These are phyloP conservation scores for Ophiostoma quercus DNA, from an alignment of 2,329 filamentous ascomycete species.

Conservation along the genomic window DNA sequence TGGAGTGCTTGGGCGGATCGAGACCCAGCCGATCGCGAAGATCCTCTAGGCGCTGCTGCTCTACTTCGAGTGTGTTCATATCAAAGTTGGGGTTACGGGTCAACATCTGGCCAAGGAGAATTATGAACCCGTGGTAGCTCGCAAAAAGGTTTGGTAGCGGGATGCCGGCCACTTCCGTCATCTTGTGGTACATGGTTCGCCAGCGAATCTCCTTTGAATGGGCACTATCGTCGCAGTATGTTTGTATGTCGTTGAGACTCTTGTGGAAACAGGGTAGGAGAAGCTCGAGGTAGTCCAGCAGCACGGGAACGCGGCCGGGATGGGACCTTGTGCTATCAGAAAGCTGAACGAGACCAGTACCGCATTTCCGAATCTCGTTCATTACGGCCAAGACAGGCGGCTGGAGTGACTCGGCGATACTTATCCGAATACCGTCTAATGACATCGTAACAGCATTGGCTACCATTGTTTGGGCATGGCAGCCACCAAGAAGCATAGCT, in stretches of 20 bases:
- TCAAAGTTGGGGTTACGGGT: constrained; percentile 54
- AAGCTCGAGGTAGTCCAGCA: constrained; percentile 52
- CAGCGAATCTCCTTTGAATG: constrained; percentile 48
- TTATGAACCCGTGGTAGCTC: constrained; percentile 52
- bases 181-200: constrained; percentile 53
- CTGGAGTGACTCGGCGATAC: constrained; percentile 42
- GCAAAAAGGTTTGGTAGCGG: constrained; percentile 49
- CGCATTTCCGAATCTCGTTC: constrained; percentile 43
- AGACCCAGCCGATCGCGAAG: constrained; percentile 52
- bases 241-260: constrained; percentile 49
- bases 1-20: constrained; percentile 22
- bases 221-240: constrained; percentile 47
- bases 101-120: constrained; percentile 46
- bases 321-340: constrained; percentile 52
- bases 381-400: constrained; percentile 46
- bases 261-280: constrained; percentile 51
- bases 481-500: constrained; percentile 45
- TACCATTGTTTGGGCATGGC: constrained; percentile 50
- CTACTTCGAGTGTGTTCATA: constrained; percentile 48
- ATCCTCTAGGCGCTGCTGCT: constrained; percentile 46
- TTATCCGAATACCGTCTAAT: constrained; percentile 46
- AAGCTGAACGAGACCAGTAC: constrained; percentile 48
- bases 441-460: constrained; percentile 45
- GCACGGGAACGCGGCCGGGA: constrained; percentile 44
- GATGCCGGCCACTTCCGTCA: constrained; percentile 49